Conservation (phyloP, 2,329 filamentous ascomycete genomes). For the Phyllachora maydis region DNA sequence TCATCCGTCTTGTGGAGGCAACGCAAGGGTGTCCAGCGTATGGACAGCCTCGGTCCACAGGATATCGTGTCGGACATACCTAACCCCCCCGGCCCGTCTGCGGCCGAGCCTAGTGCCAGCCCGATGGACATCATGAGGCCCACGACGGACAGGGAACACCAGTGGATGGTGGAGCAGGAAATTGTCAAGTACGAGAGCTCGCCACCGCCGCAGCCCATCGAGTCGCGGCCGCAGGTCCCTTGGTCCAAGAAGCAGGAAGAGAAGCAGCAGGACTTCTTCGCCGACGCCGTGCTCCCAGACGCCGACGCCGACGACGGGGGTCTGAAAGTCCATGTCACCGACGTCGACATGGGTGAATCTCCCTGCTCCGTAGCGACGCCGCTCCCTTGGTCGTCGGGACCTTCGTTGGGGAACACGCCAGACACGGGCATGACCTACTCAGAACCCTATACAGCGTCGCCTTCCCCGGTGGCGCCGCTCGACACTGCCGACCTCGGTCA, state of each 20-base stretch:
- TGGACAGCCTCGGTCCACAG: conserved; percentile 8
- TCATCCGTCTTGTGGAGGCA: too few species aligned
- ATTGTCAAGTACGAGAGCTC: conserved; percentile 13
- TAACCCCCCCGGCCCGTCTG: conserved; percentile 5
- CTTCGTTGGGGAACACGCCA: conserved; percentile 21
- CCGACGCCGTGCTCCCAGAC: neutral
- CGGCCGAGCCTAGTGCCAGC: conserved; percentile 19
- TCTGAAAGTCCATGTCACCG: conserved; percentile 2
- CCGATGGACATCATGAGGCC: conserved; percentile 32
- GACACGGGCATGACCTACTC: conserved; percentile 21
- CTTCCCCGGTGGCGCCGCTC: conserved; percentile 6
- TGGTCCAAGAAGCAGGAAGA: too few species aligned
- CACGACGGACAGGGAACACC: conserved; percentile 13
- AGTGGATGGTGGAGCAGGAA: conserved; percentile 13
- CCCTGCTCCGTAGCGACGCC: too few species aligned
- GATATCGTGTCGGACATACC: conserved; percentile 8
- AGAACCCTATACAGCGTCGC: conserved; percentile 9
- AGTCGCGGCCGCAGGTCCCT: too few species aligned
- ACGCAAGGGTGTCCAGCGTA: conserved; percentile 5
- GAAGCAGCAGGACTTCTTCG: neutral
- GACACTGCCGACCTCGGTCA: neutral
- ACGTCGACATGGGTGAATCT: conserved; percentile 2
- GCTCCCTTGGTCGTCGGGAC: conserved; percentile 17
- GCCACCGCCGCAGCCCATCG: conserved; percentile 7
- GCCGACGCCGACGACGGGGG: conserved; percentile 1